Base-by-base conservation (phyloP, 2,329 filamentous ascomycete species). In the Plenodomus tracheiphilus region DNA sequence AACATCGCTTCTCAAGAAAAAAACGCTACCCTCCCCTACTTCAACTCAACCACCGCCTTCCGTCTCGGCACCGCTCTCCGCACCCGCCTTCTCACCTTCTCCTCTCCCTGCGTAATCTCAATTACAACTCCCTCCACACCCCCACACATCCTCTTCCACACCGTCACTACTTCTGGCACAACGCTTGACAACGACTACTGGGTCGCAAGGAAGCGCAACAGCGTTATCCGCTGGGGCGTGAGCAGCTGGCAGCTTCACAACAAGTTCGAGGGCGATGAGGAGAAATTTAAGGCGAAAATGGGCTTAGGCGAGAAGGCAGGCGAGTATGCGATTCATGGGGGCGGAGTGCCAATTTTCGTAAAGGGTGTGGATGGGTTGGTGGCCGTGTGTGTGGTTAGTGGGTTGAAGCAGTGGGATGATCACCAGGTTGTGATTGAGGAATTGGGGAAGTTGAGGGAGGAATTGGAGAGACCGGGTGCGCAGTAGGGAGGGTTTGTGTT, bases 291-390 rank as follows among this genome's bases (percentile, higher is more conserved):
- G 51, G 74, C 74, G n/a, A 89, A 87, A 69, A 86, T 81, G 63
- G 83, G 79, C 16, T 70, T 91, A 49, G 66, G 65, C 0, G 65
- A 60, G 41, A 77, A 79, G 8, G 62, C 79, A 22, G 77, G 78
- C 43, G 75, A 82, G 35, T 93, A 88, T 76, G 88, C 88, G 2
- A 90, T 92, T 56, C 88, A 92, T 69, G 89, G 89, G 0, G 89
- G 89, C 16, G 89, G 79, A 0, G 82, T 89, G 48, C 89, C 89
- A 0, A 80, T 93, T 18, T 77, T 81, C 5, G 88, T 92, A 8
- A 74, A 74, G 44, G 85, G 85, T 0, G 86, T 91, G 1, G 88
- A 91, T 72, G 87, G 86, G 0, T 73, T 89, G 3, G 85, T 91
- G 13, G 88, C 82, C 0, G 85, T 91, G 2, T 82, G 89, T 4